Evolutionary conservation across 352 stramenopile genomes (phyloP).

Genomic region (Pythium sp.): DNA sequence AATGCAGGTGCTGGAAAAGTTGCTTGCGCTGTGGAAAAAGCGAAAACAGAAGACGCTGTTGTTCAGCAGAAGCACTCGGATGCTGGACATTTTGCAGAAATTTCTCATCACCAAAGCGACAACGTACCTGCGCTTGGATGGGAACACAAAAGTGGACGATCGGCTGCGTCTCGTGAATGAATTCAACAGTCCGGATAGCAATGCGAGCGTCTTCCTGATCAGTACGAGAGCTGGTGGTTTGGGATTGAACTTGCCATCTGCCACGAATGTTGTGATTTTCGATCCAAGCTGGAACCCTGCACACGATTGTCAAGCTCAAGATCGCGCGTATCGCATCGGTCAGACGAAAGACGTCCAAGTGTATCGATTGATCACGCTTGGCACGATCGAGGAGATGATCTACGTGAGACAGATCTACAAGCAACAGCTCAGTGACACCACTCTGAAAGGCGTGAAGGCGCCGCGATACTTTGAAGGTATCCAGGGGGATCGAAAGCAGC

Average conservation of each 20-base stretch:
- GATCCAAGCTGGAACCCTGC: slow-evolving; percentile 88
- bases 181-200: slow-evolving; percentile 62
- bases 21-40: slow-evolving; percentile 62
- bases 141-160: slow-evolving; percentile 74
- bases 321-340: slow-evolving; percentile 83
- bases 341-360: slow-evolving; percentile 86
- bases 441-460: slow-evolving; percentile 62
- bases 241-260: slow-evolving; percentile 73
- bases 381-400: slow-evolving; percentile 89
- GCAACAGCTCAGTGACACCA: slow-evolving; percentile 81
- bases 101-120: slow-evolving; percentile 70
- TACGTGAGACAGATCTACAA: slow-evolving; percentile 88
- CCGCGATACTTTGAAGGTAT: slow-evolving; percentile 82
- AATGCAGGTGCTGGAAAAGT: slow-evolving; percentile 75
- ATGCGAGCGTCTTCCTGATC: slow-evolving; percentile 70
- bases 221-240: slow-evolving; percentile 75
- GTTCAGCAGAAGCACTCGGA: slow-evolving; percentile 77
- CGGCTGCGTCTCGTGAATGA: slow-evolving; percentile 67
- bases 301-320: slow-evolving; percentile 81
- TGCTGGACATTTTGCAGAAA: slow-evolving; percentile 79
- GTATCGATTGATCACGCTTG: slow-evolving; percentile 80
- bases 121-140: slow-evolving; percentile 61
- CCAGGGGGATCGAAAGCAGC: slow-evolving; percentile 66
- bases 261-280: slow-evolving; percentile 86
- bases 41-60: slow-evolving; percentile 65